Evolutionary conservation across 2,329 filamentous ascomycete species (phyloP).

Genomic region (Fusarium marasasianum): DNA sequence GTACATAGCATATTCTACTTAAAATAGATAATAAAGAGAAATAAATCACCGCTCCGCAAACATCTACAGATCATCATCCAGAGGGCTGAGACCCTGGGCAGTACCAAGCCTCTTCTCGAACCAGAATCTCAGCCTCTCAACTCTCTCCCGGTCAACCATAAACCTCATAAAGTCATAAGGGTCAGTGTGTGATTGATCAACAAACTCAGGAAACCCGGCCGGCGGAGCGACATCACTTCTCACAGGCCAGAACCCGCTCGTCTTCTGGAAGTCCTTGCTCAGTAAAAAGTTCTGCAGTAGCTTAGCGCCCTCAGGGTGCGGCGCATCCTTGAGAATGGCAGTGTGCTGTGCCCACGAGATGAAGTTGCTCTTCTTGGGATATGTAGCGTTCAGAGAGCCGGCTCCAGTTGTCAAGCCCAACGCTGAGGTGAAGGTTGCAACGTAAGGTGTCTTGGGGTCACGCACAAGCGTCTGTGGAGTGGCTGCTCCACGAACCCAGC

Average conservation of each 20-base stretch:
- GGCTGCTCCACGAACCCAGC: background rate
- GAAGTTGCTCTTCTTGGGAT: background rate
- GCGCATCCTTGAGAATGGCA: background rate
- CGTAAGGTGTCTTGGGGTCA: background rate
- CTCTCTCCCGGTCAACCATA: background rate
- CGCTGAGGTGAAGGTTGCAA: background rate
- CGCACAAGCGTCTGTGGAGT: background rate
- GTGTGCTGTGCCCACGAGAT: background rate
- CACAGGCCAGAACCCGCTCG: background rate
- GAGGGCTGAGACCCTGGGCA: background rate
- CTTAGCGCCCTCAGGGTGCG: background rate
- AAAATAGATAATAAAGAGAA: background rate
- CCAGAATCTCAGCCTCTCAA: background rate
- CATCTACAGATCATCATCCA: background rate
- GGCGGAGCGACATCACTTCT: background rate
- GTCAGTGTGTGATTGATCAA: background rate
- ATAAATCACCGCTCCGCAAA: accelerated
- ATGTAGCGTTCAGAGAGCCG: background rate
- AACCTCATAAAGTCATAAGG: background rate
- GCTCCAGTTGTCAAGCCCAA: accelerated
- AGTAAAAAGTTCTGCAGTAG: background rate
- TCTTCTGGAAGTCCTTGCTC: background rate
- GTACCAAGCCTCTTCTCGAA: background rate
- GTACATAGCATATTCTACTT: accelerated
- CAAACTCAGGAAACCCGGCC: background rate